Evolutionary conservation across 1,284 basidiomycete genomes (phyloP).

Genomic region (Peniophora sp.): DNA sequence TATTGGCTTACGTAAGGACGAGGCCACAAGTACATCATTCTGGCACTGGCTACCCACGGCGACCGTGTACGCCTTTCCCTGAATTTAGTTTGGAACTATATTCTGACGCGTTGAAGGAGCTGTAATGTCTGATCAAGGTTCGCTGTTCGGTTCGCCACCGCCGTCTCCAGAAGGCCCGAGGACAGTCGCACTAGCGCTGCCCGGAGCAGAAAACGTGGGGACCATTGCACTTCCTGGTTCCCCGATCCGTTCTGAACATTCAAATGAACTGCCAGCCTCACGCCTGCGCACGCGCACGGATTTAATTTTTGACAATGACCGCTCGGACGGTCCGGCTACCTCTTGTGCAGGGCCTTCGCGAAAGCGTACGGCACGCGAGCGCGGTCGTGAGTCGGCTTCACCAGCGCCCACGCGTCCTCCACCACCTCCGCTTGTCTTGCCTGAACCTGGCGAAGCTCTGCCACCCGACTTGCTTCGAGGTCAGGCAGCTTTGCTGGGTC

Average conservation of each 20-base stretch:
- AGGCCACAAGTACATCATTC: too few species aligned
- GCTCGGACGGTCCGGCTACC: slow-evolving; percentile 5
- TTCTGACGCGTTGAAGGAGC: too few species aligned
- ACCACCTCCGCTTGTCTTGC: slow-evolving; percentile 49
- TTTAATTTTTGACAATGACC: slow-evolving; percentile 4
- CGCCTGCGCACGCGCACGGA: slow-evolving; percentile 29
- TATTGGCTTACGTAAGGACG: too few species aligned
- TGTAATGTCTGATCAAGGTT: too few species aligned
- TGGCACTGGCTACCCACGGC: too few species aligned
- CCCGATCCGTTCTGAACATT: slow-evolving; percentile 78
- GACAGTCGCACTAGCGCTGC: too few species aligned
- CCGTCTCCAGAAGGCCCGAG: too few species aligned
- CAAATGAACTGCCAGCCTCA: slow-evolving; percentile 66
- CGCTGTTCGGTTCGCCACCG: too few species aligned
- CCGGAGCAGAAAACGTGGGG: too few species aligned
- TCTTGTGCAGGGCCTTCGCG: slow-evolving; percentile 4
- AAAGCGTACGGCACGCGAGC: slow-evolving; percentile 22
- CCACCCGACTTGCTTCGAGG: slow-evolving; percentile 68
- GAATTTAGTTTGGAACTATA: too few species aligned
- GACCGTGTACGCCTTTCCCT: too few species aligned
- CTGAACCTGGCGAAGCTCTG: slow-evolving; percentile 47
- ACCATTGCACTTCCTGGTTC: slow-evolving; percentile 60
- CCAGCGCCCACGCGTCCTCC: slow-evolving; percentile 23
- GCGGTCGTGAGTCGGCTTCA: slow-evolving; percentile 2
- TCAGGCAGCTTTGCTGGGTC: slow-evolving; percentile 60